A percentile compares a stretch with the other conserved stretches of the same genome.
Evolutionary conservation across 345 rosid genomes (phyloP).

Genomic region (Euclidium syriacum): DNA sequence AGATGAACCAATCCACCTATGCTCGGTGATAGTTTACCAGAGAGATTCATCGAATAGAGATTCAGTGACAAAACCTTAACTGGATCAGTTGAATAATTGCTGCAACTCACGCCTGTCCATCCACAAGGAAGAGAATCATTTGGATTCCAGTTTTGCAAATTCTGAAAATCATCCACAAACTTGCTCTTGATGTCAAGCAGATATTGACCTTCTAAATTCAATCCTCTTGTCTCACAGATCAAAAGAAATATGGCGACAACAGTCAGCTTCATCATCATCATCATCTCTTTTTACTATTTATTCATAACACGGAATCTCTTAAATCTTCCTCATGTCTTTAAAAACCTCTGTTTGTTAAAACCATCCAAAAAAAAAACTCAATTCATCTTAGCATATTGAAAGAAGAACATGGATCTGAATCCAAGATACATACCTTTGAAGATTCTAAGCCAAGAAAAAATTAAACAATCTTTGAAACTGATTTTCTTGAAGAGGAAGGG

Average conservation of each 20-base stretch:
- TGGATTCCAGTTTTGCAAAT: conserved; percentile 46
- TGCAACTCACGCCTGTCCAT: conserved; percentile 64
- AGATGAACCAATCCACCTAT: conserved; percentile 54
- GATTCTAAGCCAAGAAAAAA: background rate
- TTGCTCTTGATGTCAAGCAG: conserved; percentile 46
- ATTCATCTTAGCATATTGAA: background rate
- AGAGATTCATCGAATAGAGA: conserved; percentile 49
- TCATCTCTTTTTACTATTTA: conserved; percentile 16
- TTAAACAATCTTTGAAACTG: background rate
- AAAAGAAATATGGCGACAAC: conserved; percentile 17
- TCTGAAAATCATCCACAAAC: conserved; percentile 33
- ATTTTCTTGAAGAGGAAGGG: background rate
- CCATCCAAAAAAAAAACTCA: background rate
- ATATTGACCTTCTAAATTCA: conserved; percentile 47
- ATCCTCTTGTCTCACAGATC: conserved; percentile 37
- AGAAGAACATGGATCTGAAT: background rate
- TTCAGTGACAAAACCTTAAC: conserved; percentile 44
- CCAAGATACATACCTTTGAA: background rate
- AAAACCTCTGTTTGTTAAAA: background rate
- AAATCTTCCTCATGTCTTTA: background rate
- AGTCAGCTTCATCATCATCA: background rate
- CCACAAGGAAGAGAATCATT: conserved; percentile 56
- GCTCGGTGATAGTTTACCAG: conserved; percentile 57
- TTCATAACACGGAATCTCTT: conserved; percentile 28
- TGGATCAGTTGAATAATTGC: conserved; percentile 27